A percentile compares a stretch with the other conserved stretches of the same genome.
phyloP scores from a whole-genome alignment of 306 rosid genomes.

The Castanospermum australe region DNA sequence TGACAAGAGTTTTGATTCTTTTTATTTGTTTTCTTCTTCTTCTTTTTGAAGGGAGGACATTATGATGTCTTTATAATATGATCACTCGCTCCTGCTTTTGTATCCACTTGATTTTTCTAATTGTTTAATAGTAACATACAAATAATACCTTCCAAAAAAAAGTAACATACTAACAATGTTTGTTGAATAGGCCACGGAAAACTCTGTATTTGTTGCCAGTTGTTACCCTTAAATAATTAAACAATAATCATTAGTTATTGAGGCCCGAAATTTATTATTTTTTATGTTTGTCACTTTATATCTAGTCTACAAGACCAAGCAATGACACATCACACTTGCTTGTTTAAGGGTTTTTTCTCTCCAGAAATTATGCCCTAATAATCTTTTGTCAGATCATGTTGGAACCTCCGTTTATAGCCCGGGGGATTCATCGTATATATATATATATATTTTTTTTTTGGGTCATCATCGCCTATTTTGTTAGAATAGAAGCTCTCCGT shows the following conservation, averaged over 20 bases:
- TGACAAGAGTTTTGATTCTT: slow-evolving; percentile 27
- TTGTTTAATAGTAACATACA: slow-evolving; percentile 31
- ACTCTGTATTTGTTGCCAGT: slow-evolving; percentile 21
- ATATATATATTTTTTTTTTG: too few relatives aligned
- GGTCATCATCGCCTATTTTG: too few relatives aligned
- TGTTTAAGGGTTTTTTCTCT: not conserved
- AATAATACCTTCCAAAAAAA: slow-evolving; percentile 33
- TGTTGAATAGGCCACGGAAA: slow-evolving; percentile 21
- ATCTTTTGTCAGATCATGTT: not conserved
- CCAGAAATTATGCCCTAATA: not conserved
- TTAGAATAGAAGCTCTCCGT: slow-evolving; percentile 2
- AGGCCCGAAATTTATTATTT: not conserved
- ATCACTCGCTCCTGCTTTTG: slow-evolving; percentile 42
- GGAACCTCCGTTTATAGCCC: not conserved
- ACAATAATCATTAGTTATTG: slow-evolving; percentile 11
- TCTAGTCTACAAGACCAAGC: not conserved
- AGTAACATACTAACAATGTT: slow-evolving; percentile 29
- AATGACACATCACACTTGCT: not conserved
- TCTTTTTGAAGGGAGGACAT: slow-evolving; percentile 25
- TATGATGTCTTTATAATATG: slow-evolving; percentile 31
- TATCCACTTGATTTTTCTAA: slow-evolving; percentile 24
- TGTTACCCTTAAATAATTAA: slow-evolving; percentile 10
- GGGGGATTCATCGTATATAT: not conserved
- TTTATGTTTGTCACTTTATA: too few relatives aligned
- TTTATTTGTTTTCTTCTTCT: slow-evolving; percentile 25